Base-by-base conservation (phyloP, 352 stramenopile genomes). In the Phytopythium litorale region DNA sequence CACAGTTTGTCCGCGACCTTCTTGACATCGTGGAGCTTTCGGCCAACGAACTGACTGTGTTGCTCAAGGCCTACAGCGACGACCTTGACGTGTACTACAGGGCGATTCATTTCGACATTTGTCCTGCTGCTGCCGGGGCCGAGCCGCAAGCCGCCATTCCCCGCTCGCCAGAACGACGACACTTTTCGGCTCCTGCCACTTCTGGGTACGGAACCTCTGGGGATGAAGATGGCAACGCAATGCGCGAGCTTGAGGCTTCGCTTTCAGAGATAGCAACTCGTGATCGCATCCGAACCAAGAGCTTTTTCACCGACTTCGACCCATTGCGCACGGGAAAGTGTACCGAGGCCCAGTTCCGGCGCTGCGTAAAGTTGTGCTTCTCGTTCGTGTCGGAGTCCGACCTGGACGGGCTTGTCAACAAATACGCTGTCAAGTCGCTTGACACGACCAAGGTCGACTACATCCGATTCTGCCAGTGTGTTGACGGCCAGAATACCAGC, bases 251-350 rank as follows among this genome's bases (percentile, higher is more conserved):
- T 1, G 84, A 93, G 58, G 68, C 70, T 0, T 63, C 71, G n/a
- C 57, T 95, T 0, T 82, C 75, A 4, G 78, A 88, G 16, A 66
- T 92, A 37, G 76, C 76, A 0, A 49, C 85, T 3, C 80, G 86
- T 15, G 84, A 93, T 45, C 79, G 86, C 19, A 95, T 95, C 62
- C 84, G 86, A 11, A 83, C 79, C 9, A 92, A 92, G 59, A 88
- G 88, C 57, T 95, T 93, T 57, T 95, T 95, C 50, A 89, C 71
- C 6, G 86, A 95, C 55, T 95, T 93, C 51, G 86, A 95, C 56
- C 73, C 72, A 18, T 63, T 95, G 19, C 81, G 84, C 9, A 88
- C 76, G 0, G 84, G 84, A 7, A 93, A 90, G 49, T 93, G 84
- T 60, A 84, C 79, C 0, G 79, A 91, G 40, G 68, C 80, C 16